Conservation (phyloP, 768 basidiomycete species). For the Mycena sanguinolenta region DNA sequence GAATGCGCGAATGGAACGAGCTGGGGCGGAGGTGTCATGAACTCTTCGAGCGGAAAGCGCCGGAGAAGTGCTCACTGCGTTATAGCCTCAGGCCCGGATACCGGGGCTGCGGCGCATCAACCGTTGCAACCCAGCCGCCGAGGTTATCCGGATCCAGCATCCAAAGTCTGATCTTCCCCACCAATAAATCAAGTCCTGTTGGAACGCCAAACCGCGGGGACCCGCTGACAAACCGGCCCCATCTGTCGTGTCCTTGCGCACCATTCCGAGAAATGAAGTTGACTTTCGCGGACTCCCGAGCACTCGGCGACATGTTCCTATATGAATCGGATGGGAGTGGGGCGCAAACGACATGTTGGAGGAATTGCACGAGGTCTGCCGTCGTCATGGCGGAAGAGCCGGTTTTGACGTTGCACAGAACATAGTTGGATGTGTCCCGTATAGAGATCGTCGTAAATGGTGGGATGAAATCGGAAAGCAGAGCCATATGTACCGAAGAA, state of each 20-base stretch:
- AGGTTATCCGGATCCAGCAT: background rate
- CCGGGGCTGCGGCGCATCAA: background rate
- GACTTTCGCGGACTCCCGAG: background rate
- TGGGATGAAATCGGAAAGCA: background rate
- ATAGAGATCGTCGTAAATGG: conserved; percentile 15
- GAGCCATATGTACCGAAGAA: background rate
- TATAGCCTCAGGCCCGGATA: background rate
- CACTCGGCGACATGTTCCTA: background rate
- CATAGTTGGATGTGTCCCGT: background rate
- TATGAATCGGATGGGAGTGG: background rate
- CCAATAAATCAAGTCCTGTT: conserved; percentile 13
- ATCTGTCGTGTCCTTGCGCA: background rate
- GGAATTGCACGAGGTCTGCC: conserved; percentile 18
- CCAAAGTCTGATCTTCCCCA: conserved; percentile 9
- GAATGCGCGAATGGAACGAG: no score
- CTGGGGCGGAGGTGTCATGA: no score
- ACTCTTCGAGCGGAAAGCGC: no score
- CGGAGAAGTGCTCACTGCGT: no score
- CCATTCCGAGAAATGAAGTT: conserved; percentile 1
- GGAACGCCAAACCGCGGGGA: background rate
- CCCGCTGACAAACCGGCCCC: conserved; percentile 4
- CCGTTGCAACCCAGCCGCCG: conserved; percentile 8
- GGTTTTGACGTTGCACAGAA: conserved; percentile 16
- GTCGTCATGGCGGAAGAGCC: background rate
- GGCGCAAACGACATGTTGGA: conserved; percentile 8